Evolutionary conservation across 1,139 yeast species (phyloP), one percentile per base, ranked within the genome.

Genomic region (Maudiozyma humilis): DNA sequence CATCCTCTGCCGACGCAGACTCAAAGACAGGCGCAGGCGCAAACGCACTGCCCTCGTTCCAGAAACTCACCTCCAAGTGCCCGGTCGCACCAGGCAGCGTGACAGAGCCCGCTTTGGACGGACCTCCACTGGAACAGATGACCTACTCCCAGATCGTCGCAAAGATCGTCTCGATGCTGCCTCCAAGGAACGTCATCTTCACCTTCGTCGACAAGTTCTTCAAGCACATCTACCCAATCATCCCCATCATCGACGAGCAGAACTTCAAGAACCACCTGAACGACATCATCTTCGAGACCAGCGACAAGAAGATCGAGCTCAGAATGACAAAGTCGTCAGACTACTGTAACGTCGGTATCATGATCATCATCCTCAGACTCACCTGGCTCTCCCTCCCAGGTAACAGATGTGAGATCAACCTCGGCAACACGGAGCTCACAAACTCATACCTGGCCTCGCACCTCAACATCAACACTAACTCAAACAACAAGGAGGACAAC

Each of bases 231-330:
- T 73, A 75, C 51, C 77, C 79, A 1, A 69, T 68, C 35, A 64
- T 74, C 44, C 81, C 82, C 1, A 65, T 73, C 32, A 46, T 76
- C 20, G 80, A 76, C 56, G 79, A 76, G 50, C 49, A 44, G 10
- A 60, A 60, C 32, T 64, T 69, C 47, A 56, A 56, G 44, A 47
- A 49, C 19, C 62, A 60, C 45, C 52, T 57, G 25, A 51, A 50
- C 45, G 54, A 55, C 36, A 58, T 61, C 16, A 43, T 62, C 16
- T 13, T 38, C 34, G 15, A 29, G 19, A 19, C 39, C 34, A 29
- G 42, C 33, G 40, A 44, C 20, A 40, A 46, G 12, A 41, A 45
- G n/a, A 23, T 44, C 8, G 41, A 36, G 15, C 38, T 57, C n/a
- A 52, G 50, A n/a, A 33, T 61, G 23, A 44, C 50, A 7, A 60